A percentile compares a stretch with the other conserved stretches of the same genome.
Conservation (phyloP, 1,284 basidiomycete genomes). For the Leucoagaricus sp. region DNA sequence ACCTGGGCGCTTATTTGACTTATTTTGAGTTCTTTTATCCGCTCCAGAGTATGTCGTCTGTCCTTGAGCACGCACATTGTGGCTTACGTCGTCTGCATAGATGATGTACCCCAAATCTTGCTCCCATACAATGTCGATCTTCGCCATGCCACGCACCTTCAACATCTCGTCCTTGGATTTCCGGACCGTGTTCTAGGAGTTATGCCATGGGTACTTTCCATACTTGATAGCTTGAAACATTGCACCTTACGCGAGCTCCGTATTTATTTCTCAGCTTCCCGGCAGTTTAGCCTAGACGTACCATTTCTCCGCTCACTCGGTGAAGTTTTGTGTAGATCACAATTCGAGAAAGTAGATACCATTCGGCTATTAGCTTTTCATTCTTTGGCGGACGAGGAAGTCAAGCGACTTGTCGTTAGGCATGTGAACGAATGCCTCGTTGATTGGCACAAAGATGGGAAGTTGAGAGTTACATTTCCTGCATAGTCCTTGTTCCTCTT, state of each 20-base stretch:
- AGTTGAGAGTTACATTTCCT: conserved; percentile 13
- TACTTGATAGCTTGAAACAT: conserved; percentile 18
- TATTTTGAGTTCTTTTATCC: conserved; percentile 12
- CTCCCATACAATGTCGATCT: conserved; percentile 10
- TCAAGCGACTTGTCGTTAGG: conserved; percentile 19
- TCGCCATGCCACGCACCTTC: conserved; percentile 19
- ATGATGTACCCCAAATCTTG: not conserved
- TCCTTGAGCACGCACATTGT: not conserved
- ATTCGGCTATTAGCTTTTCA: conserved; percentile 28
- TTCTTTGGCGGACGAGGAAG: conserved; percentile 18
- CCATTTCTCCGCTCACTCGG: conserved; percentile 24
- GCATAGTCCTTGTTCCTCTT: no score
- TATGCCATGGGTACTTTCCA: conserved; percentile 24
- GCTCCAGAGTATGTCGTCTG: not conserved
- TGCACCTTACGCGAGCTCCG: conserved; percentile 22
- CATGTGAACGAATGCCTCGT: conserved; percentile 15
- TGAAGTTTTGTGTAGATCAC: not conserved
- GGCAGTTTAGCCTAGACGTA: conserved; percentile 28
- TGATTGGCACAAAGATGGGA: conserved; percentile 12
- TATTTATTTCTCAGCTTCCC: conserved; percentile 28
- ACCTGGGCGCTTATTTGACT: no score
- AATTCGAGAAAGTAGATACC: conserved; percentile 19
- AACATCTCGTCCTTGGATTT: conserved; percentile 25
- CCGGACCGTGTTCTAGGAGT: conserved; percentile 27
- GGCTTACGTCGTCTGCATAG: not conserved